Evolutionary conservation across 495 filamentous ascomycete species (phyloP), one percentile per base, ranked within the genome.

Genomic region (Margaritispora aquatica): DNA sequence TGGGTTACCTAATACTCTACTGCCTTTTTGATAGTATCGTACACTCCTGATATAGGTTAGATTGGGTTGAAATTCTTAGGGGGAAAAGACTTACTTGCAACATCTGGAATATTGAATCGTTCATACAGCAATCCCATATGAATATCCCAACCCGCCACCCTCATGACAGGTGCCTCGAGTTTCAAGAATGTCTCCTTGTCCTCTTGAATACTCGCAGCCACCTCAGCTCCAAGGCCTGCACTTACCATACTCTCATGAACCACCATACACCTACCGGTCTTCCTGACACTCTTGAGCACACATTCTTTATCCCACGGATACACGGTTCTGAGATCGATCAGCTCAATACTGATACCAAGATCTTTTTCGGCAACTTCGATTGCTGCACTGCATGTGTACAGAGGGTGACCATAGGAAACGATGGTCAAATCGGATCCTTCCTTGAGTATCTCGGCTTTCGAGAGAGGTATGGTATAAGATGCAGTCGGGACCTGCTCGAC

Each of bases 161-260:
- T 83, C 60, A 88, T 84, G 19, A 98, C 90, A 0, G 94, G 94
- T n/a, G 94, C 93, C 65, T 97, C 92, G 3, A 98, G 74, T 22
- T 84, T 82, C 66, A 96, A 69, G 68, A 98, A 98, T 1, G 91
- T 90, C 48, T 82, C 76, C n/a, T 75, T 64, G 49, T 84, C 83
- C 51, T 93, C 90, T 68, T 97, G 93, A 55, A 98, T 88, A 9
- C 90, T 92, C 0, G 91, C 90, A 0, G 95, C 90, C 2, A 98
- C 85, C 68, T 97, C 92, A 19, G 96, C 92, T 10, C 95, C 94
- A 22, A 97, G 81, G 13, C 94, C 95, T 15, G 90, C 92, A 70
- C 96, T 97, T 54, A 95, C 77, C 89, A 96, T 96, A 56, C 90
- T 87, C 72, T 98, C 94, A 70, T 98, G 94, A 9, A 97, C 94